Conservation (phyloP, 2,329 filamentous ascomycete genomes). For the Paraphaeosphaeria minitans region DNA sequence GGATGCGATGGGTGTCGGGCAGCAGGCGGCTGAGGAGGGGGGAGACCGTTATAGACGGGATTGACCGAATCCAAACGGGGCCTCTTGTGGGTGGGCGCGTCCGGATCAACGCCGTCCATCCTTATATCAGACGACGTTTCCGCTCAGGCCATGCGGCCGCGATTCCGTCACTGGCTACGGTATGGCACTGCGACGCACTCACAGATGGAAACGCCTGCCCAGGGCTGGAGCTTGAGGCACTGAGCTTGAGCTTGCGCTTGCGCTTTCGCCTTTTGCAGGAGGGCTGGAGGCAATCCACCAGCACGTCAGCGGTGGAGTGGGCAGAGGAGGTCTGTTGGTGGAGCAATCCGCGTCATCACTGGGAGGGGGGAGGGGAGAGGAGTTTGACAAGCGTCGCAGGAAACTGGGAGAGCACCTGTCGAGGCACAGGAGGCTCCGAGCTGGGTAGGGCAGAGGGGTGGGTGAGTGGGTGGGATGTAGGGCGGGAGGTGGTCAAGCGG, state of each 20-base stretch:
- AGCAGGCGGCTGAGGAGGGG: constrained; percentile 39
- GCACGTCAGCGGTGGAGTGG: constrained; percentile 37
- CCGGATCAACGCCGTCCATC: constrained; percentile 46
- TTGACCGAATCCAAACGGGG: constrained; percentile 46
- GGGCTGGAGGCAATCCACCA: constrained; percentile 36
- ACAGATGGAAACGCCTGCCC: constrained; percentile 27
- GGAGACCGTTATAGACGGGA: constrained; percentile 43
- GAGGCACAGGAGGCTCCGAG: constrained; percentile 16
- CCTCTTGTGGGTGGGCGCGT: constrained; percentile 46
- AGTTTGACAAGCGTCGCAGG: constrained; percentile 46
- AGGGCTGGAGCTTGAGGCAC: constrained; percentile 28
- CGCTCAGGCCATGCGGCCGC: constrained; percentile 49
- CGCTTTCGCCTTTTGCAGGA: constrained; percentile 17
- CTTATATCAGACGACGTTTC: constrained; percentile 43
- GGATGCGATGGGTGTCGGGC: constrained; percentile 38
- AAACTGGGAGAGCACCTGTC: constrained; percentile 14
- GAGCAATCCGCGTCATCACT: constrained; percentile 45
- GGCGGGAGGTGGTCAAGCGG: constrained; percentile 40
- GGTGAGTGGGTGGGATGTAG: constrained; percentile 24
- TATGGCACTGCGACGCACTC: constrained; percentile 21
- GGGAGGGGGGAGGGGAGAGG: constrained; percentile 30
- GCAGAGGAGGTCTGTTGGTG: constrained; percentile 29
- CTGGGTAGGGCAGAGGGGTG: constrained; percentile 27
- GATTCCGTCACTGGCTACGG: constrained; percentile 27
- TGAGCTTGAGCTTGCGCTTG: constrained; percentile 17